Evolutionary conservation across 2,329 filamentous ascomycete genomes (phyloP).

Genomic region (Coniella lustricola): DNA sequence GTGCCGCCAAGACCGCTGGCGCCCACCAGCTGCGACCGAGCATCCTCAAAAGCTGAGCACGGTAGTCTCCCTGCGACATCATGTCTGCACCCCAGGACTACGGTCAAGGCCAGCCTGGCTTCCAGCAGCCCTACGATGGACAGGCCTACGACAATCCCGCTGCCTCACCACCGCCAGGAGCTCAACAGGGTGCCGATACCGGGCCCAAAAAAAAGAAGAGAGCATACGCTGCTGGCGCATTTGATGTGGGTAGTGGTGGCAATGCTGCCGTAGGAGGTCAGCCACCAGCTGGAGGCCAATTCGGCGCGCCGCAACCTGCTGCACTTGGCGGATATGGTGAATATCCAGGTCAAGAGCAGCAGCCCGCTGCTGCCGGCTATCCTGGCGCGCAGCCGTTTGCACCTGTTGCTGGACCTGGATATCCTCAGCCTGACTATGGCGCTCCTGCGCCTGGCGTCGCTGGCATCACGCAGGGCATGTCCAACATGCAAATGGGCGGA

Average conservation of each 20-base stretch:
- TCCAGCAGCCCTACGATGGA: constrained; percentile 30
- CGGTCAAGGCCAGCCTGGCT: constrained; percentile 37
- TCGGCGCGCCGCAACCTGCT: constrained; percentile 36
- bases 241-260: constrained; percentile 82
- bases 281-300: constrained; percentile 34
- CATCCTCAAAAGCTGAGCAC: constrained; percentile 19
- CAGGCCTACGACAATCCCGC: constrained; percentile 32
- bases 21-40: constrained; percentile 16
- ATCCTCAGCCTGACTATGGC: constrained; percentile 46
- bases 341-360: constrained; percentile 46
- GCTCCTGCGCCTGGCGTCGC: constrained; percentile 41
- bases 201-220: constrained; percentile 79
- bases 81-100: constrained; percentile 54
- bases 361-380: constrained; percentile 34
- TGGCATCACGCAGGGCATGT: constrained; percentile 76
- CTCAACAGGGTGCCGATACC: constrained; percentile 29
- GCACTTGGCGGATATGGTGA: constrained; percentile 46
- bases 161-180: constrained; percentile 27
- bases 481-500: constrained; percentile 74
- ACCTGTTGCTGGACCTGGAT: constrained; percentile 55
- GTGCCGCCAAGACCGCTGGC: constrained; percentile 9
- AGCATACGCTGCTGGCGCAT: constrained; percentile 89
- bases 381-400: constrained; percentile 39
- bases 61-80: constrained; percentile 24
- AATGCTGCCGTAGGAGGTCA: constrained; percentile 59